A percentile compares a stretch with the other conserved stretches of the same genome.
phyloP scores from a whole-genome alignment of 2,329 filamentous ascomycete genomes.

The Alternaria ethzedia region DNA sequence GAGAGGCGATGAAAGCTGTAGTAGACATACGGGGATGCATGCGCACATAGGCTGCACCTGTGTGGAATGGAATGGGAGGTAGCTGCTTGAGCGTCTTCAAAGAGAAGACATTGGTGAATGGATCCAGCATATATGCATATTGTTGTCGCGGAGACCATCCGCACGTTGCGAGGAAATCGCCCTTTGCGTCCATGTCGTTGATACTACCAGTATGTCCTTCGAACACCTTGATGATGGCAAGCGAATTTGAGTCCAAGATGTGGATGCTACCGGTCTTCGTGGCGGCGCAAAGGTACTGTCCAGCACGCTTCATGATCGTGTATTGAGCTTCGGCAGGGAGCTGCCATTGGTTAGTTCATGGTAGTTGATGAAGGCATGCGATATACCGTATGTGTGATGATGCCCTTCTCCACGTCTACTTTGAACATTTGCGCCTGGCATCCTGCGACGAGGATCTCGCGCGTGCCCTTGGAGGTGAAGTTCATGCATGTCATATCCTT shows the following conservation, averaged over 20 bases:
- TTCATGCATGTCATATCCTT: constrained; percentile 91
- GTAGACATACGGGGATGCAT: constrained; percentile 97
- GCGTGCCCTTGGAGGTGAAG: constrained; percentile 84
- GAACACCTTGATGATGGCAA: constrained; percentile 84
- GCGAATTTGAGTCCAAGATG: constrained; percentile 79
- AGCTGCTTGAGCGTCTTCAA: constrained; percentile 88
- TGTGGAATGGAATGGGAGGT: constrained; percentile 88
- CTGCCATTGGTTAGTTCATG: constrained; percentile 48
- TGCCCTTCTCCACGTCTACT: constrained; percentile 66
- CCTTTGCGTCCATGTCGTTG: constrained; percentile 96
- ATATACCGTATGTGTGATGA: constrained; percentile 50
- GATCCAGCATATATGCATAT: constrained; percentile 82
- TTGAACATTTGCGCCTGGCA: constrained; percentile 85
- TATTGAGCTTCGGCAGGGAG: constrained; percentile 78
- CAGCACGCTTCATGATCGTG: constrained; percentile 86
- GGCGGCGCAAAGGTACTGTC: constrained; percentile 88
- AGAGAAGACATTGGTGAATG: constrained; percentile 94
- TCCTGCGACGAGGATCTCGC: constrained; percentile 85
- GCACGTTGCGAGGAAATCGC: constrained; percentile 94
- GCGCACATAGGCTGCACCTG: constrained; percentile 90
- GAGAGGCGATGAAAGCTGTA: constrained; percentile 91
- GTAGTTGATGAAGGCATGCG: neutral
- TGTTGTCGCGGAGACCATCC: constrained; percentile 87
- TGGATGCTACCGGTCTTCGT: constrained; percentile 83
- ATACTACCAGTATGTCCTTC: constrained; percentile 87